Evolutionary conservation across 2,329 filamentous ascomycete genomes (phyloP).

Genomic region (Pseudocercospora pini-densiflorae): DNA sequence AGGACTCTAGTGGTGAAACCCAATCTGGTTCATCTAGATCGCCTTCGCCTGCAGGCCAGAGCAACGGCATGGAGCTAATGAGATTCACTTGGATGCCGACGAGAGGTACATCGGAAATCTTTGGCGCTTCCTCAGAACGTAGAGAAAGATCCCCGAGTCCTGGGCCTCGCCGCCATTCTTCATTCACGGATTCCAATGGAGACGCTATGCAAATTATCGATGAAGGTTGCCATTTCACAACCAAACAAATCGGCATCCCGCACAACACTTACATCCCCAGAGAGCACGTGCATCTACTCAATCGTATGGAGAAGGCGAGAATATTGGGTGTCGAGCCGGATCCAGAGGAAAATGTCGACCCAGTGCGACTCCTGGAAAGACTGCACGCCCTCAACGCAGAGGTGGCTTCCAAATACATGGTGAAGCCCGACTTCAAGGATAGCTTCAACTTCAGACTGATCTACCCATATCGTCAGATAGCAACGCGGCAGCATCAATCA

Average conservation of each 20-base stretch:
- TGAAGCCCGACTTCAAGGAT: constrained; percentile 39
- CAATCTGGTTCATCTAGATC: constrained; percentile 28
- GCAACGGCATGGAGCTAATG: constrained; percentile 14
- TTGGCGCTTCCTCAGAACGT: constrained; percentile 22
- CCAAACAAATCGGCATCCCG: constrained; percentile 30
- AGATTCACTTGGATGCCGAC: constrained; percentile 28
- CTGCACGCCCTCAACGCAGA: constrained; percentile 30
- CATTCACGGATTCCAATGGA: constrained; percentile 12
- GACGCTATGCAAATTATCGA: neutral
- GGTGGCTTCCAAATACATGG: constrained; percentile 36
- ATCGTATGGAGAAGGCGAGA: constrained; percentile 31
- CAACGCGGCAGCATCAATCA: constrained; percentile 41
- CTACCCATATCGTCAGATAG: constrained; percentile 39
- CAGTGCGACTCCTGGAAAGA: constrained; percentile 31
- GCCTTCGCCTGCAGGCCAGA: constrained; percentile 24
- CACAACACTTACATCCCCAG: constrained; percentile 30
- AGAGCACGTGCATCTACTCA: constrained; percentile 36
- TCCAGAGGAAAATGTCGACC: constrained; percentile 28
- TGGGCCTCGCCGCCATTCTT: constrained; percentile 14
- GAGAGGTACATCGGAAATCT: constrained; percentile 25
- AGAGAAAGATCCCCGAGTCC: constrained; percentile 29
- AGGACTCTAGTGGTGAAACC: constrained; percentile 29
- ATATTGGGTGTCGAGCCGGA: constrained; percentile 37
- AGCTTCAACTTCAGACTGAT: constrained; percentile 46
- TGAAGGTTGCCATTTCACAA: constrained; percentile 28